Conservation (phyloP, 1,139 yeast genomes). For the Eremothecium gossypii region DNA sequence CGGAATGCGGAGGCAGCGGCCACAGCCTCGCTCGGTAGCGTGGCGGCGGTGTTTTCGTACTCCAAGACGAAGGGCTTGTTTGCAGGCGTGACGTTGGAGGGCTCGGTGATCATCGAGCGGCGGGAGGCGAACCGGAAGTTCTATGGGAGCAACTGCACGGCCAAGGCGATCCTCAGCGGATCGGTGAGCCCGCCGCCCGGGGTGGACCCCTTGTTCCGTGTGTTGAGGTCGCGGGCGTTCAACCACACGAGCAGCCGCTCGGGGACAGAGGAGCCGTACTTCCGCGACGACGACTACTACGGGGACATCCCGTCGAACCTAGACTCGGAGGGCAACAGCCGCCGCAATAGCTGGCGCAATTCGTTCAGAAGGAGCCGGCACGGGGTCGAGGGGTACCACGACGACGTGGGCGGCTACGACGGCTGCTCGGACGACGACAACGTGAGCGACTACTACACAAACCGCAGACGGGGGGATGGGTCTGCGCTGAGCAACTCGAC, state of each 20-base stretch:
- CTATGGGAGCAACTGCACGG: slow-evolving; percentile 81
- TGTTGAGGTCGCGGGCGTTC: slow-evolving; percentile 80
- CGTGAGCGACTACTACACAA: not conserved
- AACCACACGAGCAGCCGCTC: slow-evolving; percentile 31
- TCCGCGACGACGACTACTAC: slow-evolving; percentile 42
- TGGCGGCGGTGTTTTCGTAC: slow-evolving; percentile 87
- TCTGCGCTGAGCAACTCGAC: not conserved
- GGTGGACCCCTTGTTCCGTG: slow-evolving; percentile 81
- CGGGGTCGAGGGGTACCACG: slow-evolving; percentile 29
- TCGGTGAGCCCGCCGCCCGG: slow-evolving; percentile 88
- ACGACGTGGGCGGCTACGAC: slow-evolving; percentile 18
- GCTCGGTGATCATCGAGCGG: slow-evolving; percentile 89
- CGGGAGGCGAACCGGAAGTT: slow-evolving; percentile 94
- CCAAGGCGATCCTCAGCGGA: slow-evolving; percentile 74
- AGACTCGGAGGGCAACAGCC: slow-evolving; percentile 16
- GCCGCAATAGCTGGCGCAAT: slow-evolving; percentile 13
- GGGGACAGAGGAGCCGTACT: slow-evolving; percentile 46
- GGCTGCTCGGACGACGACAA: not conserved
- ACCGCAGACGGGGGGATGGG: not conserved
- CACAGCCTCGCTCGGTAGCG: slow-evolving; percentile 78
- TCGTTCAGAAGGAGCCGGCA: slow-evolving; percentile 37
- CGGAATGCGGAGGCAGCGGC: slow-evolving; percentile 98
- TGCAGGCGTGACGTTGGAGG: slow-evolving; percentile 96
- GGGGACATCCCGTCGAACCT: slow-evolving; percentile 31
- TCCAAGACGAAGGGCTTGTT: slow-evolving; percentile 94